These are phyloP conservation scores for Hymenoscyphus fraxineus DNA, from an alignment of 2,329 filamentous ascomycete species.

Conservation along the genomic window DNA sequence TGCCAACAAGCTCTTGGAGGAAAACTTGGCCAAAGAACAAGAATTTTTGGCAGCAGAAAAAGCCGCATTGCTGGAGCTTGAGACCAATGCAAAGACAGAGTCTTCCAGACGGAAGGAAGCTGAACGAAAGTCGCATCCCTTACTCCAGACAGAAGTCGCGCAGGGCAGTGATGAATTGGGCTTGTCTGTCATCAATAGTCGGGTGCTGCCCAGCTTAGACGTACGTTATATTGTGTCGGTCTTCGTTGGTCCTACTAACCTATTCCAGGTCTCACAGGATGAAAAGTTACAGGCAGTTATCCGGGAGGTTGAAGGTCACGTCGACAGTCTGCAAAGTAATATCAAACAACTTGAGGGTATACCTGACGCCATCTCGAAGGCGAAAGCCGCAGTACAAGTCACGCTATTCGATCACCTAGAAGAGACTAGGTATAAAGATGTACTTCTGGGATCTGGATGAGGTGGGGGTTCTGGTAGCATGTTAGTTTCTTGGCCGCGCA, in stretches of 20 bases:
- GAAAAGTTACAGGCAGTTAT: constrained; percentile 28
- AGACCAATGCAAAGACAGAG: constrained; percentile 54
- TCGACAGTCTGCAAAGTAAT: constrained; percentile 34
- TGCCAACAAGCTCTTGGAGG: constrained; percentile 55
- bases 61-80: constrained; percentile 46
- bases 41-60: constrained; percentile 54
- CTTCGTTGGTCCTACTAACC: constrained; percentile 18
- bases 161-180: constrained; percentile 15
- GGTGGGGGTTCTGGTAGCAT: background rate
- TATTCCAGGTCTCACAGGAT: constrained; percentile 25
- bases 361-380: constrained; percentile 29
- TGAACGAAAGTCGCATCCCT: constrained; percentile 31
- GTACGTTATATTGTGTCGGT: constrained; percentile 21
- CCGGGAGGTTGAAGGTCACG: constrained; percentile 30
- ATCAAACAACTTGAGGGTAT: constrained; percentile 33
- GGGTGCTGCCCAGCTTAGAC: constrained; percentile 13
- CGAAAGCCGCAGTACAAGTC: constrained; percentile 33
- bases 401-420: constrained; percentile 32
- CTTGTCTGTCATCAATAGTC: constrained; percentile 10
- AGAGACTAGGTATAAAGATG: constrained; percentile 29
- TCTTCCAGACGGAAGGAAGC: constrained; percentile 47
- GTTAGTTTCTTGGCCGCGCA: constrained; percentile 3
- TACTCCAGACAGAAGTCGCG: constrained; percentile 26
- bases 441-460: constrained; percentile 28
- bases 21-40: constrained; percentile 56